phyloP scores from a whole-genome alignment of 2,329 filamentous ascomycete genomes.

The Thelonectria rubi region DNA sequence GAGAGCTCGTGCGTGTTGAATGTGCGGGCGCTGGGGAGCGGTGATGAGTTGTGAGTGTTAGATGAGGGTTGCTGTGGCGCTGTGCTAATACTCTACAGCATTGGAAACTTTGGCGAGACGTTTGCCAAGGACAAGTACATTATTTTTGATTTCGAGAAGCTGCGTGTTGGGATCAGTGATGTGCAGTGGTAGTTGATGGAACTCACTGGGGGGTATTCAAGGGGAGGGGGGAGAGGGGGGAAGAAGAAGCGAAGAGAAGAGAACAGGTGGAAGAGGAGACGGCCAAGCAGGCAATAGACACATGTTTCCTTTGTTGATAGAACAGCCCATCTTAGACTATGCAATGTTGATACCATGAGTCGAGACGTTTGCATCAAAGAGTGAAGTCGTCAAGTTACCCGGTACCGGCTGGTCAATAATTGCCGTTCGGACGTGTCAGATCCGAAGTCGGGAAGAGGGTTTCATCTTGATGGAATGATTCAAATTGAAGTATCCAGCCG shows the following conservation, averaged over 20 bases:
- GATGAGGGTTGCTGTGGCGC: not conserved
- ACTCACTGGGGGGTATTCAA: not conserved
- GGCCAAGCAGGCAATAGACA: too few relatives aligned
- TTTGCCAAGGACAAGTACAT: slow-evolving; percentile 26
- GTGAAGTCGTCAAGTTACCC: too few relatives aligned
- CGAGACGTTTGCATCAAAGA: too few relatives aligned
- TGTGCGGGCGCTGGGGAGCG: slow-evolving; percentile 15
- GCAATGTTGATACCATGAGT: not conserved
- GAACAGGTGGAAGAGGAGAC: too few relatives aligned
- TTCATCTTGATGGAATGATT: too few relatives aligned
- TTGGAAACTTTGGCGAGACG: slow-evolving; percentile 23
- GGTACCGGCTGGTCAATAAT: too few relatives aligned
- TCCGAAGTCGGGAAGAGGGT: too few relatives aligned
- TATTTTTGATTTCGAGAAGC: slow-evolving; percentile 17
- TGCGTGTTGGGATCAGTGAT: slow-evolving; percentile 22
- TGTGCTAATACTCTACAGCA: slow-evolving; percentile 1
- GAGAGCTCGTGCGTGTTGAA: slow-evolving; percentile 18
- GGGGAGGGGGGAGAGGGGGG: not conserved
- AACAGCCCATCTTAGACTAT: not conserved
- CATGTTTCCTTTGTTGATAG: not conserved
- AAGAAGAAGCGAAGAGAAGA: too few relatives aligned
- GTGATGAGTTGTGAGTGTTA: slow-evolving; percentile 11
- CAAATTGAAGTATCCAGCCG: too few relatives aligned
- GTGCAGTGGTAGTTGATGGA: slow-evolving; percentile 6
- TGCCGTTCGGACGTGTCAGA: too few relatives aligned